Conservation (phyloP, 805 yeast species). For the Schizosaccharomyces octosporus region DNA sequence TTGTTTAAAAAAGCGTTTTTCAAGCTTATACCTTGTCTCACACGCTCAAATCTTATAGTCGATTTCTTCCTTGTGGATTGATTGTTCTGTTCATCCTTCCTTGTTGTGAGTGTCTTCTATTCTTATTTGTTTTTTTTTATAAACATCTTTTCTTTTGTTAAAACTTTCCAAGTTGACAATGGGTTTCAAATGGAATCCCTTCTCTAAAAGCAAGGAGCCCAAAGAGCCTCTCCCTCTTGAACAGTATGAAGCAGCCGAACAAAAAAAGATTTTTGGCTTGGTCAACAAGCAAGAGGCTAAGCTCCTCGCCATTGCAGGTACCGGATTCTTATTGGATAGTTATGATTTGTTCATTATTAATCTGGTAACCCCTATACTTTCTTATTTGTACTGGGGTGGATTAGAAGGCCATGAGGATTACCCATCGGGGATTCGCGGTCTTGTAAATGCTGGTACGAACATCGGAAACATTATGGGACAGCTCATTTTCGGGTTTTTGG, state of each 20-base stretch:
- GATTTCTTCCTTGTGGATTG: too few relatives aligned
- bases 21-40: too few relatives aligned
- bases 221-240: not conserved
- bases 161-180: not conserved
- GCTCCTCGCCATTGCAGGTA: slow-evolving; percentile 26
- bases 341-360: slow-evolving; percentile 46
- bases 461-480: slow-evolving; percentile 90
- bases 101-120: too few relatives aligned
- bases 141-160: too few relatives aligned
- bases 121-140: too few relatives aligned
- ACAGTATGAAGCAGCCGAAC: not conserved
- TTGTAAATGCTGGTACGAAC: slow-evolving; percentile 69
- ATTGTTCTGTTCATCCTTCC: too few relatives aligned
- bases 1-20: too few relatives aligned
- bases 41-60: too few relatives aligned
- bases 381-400: slow-evolving; percentile 15
- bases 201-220: not conserved
- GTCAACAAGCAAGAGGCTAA: not conserved
- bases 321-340: slow-evolving; percentile 80
- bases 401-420: not conserved
- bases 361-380: not conserved
- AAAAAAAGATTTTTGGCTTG: not conserved
- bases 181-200: not conserved
- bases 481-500: slow-evolving; percentile 56
- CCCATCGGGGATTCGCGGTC: slow-evolving; percentile 21